Base-by-base conservation (phyloP, 192 early-diverging fungal species). In the Coemansia sp. region DNA sequence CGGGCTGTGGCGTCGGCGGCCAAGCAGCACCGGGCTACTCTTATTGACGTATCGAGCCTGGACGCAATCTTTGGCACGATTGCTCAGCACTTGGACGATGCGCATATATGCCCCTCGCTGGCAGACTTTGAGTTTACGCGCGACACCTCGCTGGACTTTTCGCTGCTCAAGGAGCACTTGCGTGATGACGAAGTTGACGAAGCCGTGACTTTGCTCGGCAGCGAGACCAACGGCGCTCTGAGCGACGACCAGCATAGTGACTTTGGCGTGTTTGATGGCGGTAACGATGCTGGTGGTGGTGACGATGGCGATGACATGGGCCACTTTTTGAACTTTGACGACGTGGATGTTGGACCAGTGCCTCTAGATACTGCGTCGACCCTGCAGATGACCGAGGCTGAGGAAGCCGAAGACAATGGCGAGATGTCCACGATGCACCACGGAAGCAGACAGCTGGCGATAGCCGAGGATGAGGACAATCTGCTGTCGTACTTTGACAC, bases 401-500 rank as follows among this genome's bases (percentile, higher is more conserved):
- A 69, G 55, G 76, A 78, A 46, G 64, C 65, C 0, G 69, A 59
- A 4, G 76, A 83, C 24, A 56, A 45, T 9, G 76, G 65, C 32
- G 72, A 56, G 36, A 32, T 41, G 34, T 3, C 56, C 1, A 59
- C 68, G 0, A 27, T 50, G 19, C 68, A 68, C 55, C 72, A 67
- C 39, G 72, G 51, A 27, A 55, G 22, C 9, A 53, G 56, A 45
- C 72, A 67, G 48, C 56, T 87, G 29, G 71, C 80, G 5, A 70
- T 76, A 61, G 75, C 76, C 41, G 81, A 84, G 40, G 86, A 87
- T 48, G 76, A 86, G 10, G 85, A 89, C 45, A 91, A 89, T 61
- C 82, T 92, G 64, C 91, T 95, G 65, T 88, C 87, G 22, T 95
- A 96, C 76, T 97, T 97, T 86, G 95, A 97, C 80, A 77, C 88